These are phyloP conservation scores for Penicillium egyptiacum DNA, from an alignment of 495 filamentous ascomycete genomes.

Conservation along the genomic window DNA sequence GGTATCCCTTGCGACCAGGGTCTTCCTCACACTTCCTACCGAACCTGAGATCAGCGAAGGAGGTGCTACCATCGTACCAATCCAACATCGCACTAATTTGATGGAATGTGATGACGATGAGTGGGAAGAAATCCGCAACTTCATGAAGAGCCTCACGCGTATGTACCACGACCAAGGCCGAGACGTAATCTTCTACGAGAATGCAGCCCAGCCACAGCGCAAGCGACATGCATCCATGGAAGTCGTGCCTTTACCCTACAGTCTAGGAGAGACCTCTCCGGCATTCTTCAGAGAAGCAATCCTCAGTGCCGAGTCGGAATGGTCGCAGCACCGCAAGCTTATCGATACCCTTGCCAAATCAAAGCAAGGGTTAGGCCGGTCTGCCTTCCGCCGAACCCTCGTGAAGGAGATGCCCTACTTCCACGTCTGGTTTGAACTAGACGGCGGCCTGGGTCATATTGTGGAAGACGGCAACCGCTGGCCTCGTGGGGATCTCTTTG, in stretches of 20 bases:
- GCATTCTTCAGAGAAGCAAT: slow-evolving; percentile 97
- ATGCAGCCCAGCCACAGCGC: slow-evolving; percentile 77
- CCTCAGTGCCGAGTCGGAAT: slow-evolving; percentile 81
- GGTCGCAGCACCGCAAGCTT: slow-evolving; percentile 91
- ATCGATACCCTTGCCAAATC: slow-evolving; percentile 81
- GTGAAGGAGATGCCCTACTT: slow-evolving; percentile 99
- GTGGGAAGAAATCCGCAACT: slow-evolving; percentile 98
- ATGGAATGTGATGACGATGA: slow-evolving; percentile 98
- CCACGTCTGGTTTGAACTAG: slow-evolving; percentile 92
- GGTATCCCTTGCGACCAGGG: slow-evolving; percentile 83
- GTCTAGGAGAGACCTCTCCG: slow-evolving; percentile 83
- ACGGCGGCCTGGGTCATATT: slow-evolving; percentile 90
- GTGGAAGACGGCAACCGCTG: slow-evolving; percentile 85
- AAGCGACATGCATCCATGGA: slow-evolving; percentile 84
- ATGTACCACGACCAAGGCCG: slow-evolving; percentile 90
- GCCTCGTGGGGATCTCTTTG: slow-evolving; percentile 93
- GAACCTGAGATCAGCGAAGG: slow-evolving; percentile 83
- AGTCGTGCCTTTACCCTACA: slow-evolving; percentile 82
- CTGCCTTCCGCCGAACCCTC: slow-evolving; percentile 77
- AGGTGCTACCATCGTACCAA: slow-evolving; percentile 83
- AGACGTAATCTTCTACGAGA: slow-evolving; percentile 96
- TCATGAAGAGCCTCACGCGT: slow-evolving; percentile 94
- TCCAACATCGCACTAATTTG: slow-evolving; percentile 84
- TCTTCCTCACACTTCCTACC: slow-evolving; percentile 85
- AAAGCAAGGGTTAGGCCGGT: slow-evolving; percentile 68